phyloP scores from a whole-genome alignment of 352 stramenopile genomes.

The Globisporangium abappressorium region DNA sequence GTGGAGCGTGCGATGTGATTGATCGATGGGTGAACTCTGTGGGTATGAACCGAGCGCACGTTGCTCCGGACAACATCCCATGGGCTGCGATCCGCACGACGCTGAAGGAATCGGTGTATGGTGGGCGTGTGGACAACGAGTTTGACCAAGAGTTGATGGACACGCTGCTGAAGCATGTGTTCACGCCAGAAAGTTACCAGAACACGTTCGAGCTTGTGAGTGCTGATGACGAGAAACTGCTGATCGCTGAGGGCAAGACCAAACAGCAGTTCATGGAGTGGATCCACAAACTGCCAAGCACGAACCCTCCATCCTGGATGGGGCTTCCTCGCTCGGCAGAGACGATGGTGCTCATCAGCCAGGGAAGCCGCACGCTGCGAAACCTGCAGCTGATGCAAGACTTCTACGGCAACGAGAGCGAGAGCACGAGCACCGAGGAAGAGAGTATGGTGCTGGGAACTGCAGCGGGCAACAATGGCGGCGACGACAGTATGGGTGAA shows the following conservation, averaged over 20 bases:
- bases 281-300: conserved; percentile 81
- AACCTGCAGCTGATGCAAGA: conserved; percentile 86
- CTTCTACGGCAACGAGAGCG: conserved; percentile 64
- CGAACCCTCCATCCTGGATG: conserved; percentile 92
- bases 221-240: conserved; percentile 40
- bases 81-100: conserved; percentile 97
- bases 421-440: conserved; percentile 39
- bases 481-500: conserved; percentile 22
- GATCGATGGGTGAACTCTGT: conserved; percentile 95
- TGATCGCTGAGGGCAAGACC: conserved; percentile 88
- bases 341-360: conserved; percentile 82
- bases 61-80: conserved; percentile 97
- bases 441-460: conserved; percentile 58
- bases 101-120: conserved; percentile 97
- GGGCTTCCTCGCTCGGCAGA: conserved; percentile 91
- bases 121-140: conserved; percentile 95
- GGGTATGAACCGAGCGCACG: conserved; percentile 71
- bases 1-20: conserved; percentile 96
- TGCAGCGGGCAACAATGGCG: conserved; percentile 22
- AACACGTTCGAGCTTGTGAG: conserved; percentile 70
- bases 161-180: conserved; percentile 91
- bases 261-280: conserved; percentile 92
- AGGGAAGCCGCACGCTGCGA: conserved; percentile 72
- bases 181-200: conserved; percentile 95
- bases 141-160: conserved; percentile 97